Evolutionary conservation across 1,139 yeast genomes (phyloP), one percentile per base, ranked within the genome.

Genomic region (Hansenula sp.): DNA sequence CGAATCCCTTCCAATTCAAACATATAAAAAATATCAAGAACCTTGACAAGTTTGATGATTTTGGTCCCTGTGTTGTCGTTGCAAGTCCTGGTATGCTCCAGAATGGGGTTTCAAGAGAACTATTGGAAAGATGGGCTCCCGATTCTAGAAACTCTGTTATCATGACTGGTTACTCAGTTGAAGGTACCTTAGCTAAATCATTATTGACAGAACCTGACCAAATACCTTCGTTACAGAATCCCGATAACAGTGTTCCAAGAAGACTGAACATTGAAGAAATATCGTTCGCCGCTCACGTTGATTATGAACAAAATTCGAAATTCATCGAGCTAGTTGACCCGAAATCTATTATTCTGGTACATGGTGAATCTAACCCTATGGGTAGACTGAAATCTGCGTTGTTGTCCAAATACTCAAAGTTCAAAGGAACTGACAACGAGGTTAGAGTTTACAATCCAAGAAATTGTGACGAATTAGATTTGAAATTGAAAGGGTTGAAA

Each of bases 31-130:
- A 89, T 50, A 76, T 93, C 41, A 81, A 87, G 49, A 84, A 82
- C 49, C 68, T 91, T 45, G 96, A 91, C 45, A 77, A 80, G 51
- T 86, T 93, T 60, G 96, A 90, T 55, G 99, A 93, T 64, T 77
- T 89, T 55, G 96, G 96, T 0, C 97, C 99, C 1, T 88, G 96
- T 54, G 99, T 93, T 30, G 93, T 94, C 66, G 79, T 93, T 35
- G 99, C 99, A 0, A 81, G 96, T 37, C 99, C 99, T 0, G 99
- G 99, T 62, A 93, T 93, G 99, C 72, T 93, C 41, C 99, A 93
- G 62, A 91, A 87, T 58, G 99, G 99, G 51, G 84, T 91, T 3
- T 90, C 97, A 0, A 75, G 99, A 56, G 95, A 88, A 54, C 71
- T 93, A 38, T 71, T 93, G 34, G 99, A 93, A 60, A 79, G 85